phyloP scores from a whole-genome alignment of 2,329 filamentous ascomycete genomes.

The Metarhizium album region DNA sequence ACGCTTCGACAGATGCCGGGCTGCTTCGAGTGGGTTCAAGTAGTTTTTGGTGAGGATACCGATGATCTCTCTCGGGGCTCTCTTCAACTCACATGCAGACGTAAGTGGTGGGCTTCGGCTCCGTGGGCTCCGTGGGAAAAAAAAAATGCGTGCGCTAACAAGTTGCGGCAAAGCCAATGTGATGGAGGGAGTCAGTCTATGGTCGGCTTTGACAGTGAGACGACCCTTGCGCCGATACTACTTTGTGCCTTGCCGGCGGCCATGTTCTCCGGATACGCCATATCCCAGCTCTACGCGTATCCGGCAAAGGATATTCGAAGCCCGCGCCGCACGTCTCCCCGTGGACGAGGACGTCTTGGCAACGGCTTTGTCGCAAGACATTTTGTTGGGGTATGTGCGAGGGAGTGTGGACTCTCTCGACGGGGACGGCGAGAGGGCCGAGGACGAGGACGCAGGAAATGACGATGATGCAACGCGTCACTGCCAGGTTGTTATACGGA shows the following conservation, averaged over 20 bases:
- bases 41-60: background rate
- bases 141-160: too few species aligned
- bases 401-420: background rate
- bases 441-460: background rate
- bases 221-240: background rate
- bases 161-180: background rate
- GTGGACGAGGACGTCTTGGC: background rate
- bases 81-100: background rate
- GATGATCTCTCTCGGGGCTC: background rate
- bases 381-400: background rate
- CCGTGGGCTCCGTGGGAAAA: too few species aligned
- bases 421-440: background rate
- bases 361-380: background rate
- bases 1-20: conserved; percentile 13
- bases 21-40: conserved; percentile 10
- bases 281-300: background rate
- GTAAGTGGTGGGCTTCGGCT: background rate
- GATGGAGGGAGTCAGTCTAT: background rate
- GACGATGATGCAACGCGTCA: too few species aligned
- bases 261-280: background rate
- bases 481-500: too few species aligned
- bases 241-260: background rate
- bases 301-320: background rate
- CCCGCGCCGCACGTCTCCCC: background rate
- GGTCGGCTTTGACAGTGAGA: background rate